A percentile compares a stretch with the other conserved stretches of the same genome.
Conservation (phyloP, 129 eudicot genomes). For the Cynara cardunculus region DNA sequence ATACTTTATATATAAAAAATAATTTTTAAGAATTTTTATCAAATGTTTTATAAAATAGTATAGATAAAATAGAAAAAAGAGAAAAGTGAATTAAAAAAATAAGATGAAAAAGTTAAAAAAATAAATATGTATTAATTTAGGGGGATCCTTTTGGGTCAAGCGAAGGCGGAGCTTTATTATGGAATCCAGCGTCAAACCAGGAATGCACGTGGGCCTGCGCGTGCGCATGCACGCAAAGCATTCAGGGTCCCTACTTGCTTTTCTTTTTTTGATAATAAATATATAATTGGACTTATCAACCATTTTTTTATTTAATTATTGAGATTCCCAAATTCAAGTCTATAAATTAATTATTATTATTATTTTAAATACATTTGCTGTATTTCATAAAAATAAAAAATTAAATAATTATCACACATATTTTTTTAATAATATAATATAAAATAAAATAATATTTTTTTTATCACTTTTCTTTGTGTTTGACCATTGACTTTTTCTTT, state of each 20-base stretch:
- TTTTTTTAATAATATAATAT: neutral
- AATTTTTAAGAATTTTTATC: no score
- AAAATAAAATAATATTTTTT: neutral
- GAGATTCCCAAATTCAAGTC: no score
- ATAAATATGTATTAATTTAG: neutral
- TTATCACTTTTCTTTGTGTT: slow-evolving; percentile 6
- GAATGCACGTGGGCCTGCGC: slow-evolving; percentile 39
- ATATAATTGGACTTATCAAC: neutral
- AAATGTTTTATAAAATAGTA: no score
- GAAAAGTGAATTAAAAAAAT: no score
- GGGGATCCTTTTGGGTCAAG: slow-evolving; percentile 4
- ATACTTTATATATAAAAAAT: no score
- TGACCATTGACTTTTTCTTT: slow-evolving; percentile 25
- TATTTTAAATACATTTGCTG: neutral
- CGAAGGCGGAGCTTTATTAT: slow-evolving; percentile 22
- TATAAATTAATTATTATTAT: no score
- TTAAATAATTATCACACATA: neutral
- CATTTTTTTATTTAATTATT: no score
- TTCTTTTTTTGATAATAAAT: neutral
- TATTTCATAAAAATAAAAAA: neutral
- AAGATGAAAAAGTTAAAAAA: neutral
- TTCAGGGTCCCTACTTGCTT: slow-evolving; percentile 17
- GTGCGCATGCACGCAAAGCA: slow-evolving; percentile 33
- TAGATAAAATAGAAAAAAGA: no score
- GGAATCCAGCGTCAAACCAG: slow-evolving; percentile 31